Evolutionary conservation across 2,329 filamentous ascomycete species (phyloP), one percentile per base, ranked within the genome.

Genomic region (Hymenoscyphus scutula): DNA sequence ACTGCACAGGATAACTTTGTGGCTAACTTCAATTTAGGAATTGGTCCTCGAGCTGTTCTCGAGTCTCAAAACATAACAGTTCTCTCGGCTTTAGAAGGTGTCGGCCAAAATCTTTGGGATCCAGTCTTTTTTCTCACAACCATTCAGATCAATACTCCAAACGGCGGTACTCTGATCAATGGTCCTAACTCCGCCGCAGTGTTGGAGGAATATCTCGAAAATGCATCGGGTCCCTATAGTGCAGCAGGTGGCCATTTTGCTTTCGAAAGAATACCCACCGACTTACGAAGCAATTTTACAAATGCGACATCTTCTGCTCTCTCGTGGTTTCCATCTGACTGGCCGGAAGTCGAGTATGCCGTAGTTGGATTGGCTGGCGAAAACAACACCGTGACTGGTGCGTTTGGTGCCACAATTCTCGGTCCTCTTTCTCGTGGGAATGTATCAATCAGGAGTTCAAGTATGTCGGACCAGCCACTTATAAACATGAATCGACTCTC

Each of bases 51-150:
- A 1, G 69, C 73, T 1, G 75, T 80, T 41, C 75, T 84, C 1
- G 56, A 75, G 13, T 70, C 74, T 19, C 76, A 80, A 58, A 71
- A 77, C 19, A 84, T 84, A 37, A 69, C 75, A 0, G 68, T 81
- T 1, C 63, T 84, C 2, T 74, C 75, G 8, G 76, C 81, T 45
- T 75, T 80, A 1, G 78, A 77, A 0, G 81, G 81, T 1, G 82
- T 84, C 0, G 82, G 81, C 3, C 74, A 81, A 66, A 79, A 80
- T 61, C 75, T 84, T 67, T 75, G 76, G 62, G 56, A 83, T 60
- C 74, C 75, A 54, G 62, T 67, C 5, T 63, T 68, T 48, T 64
- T 67, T 32, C 45, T 58, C 58, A 45, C 75, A 70, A 59, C 68
- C 71, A 15, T 61, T 74, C 5, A 70, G 68, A 38, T 68, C 68